Evolutionary conservation across 176 grass and related monocot genomes (phyloP), one percentile per base, ranked within the genome.

Genomic region (Secale cereale): DNA sequence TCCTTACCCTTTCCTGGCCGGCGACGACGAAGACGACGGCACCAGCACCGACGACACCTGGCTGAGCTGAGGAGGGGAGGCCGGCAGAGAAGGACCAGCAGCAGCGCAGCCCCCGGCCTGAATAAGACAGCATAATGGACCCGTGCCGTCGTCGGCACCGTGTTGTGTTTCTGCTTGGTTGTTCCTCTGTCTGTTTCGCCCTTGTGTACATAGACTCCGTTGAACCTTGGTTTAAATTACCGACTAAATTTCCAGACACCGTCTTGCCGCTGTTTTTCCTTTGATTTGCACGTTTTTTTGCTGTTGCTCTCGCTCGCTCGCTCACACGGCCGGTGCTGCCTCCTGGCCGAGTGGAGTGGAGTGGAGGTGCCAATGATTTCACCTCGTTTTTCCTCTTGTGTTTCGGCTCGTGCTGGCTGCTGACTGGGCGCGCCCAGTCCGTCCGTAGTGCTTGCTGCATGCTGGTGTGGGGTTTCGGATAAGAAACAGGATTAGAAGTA

Each of bases 1-100:
- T 19, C 12, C 23, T 4, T 4, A 31, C 4, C 28, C 37, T 4
- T 17, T 33, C 1, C 7, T 26, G 1, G 20, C 25, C 0, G 15
- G 40, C 0, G 54, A 43, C 41, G 41, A 3, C 41, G n/a, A n/a
- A n/a, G n/a, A 43, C 63, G n/a, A n/a, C 3, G 83, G 83, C 65
- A 63, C 35, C 37, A 52, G 48, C 48, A 52, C 16, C 48, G 48
- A 52, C 48, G 48, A 52, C 48, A 52, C 5, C 5, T 17, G 0
- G 43, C 23, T 52, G 48, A 17, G 1, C 23, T 65, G 33, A 81
- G 83, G 69, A 83, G 84, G 83, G 63, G 8, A 68, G 35, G 65
- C 65, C 10, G 69, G 82, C 82, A 78, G 70, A 79, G 11, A 81
- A 3, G 31, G 31, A 17, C 12, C 41, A 19, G 16, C 39, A 48